phyloP scores from a whole-genome alignment of 164 flowering plant species.

The Chloranthus sessilifolius region DNA sequence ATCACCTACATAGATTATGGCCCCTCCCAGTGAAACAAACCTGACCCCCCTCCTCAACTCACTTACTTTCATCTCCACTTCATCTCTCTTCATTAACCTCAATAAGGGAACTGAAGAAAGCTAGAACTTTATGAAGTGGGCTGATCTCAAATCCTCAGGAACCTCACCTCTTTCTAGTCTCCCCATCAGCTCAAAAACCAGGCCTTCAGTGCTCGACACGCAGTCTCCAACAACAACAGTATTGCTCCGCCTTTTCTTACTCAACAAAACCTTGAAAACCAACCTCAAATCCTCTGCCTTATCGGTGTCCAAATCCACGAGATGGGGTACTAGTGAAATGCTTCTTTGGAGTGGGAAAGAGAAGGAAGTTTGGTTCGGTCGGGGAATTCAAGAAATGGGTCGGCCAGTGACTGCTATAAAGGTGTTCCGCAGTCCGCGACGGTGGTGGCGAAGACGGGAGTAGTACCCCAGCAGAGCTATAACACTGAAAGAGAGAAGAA shows the following conservation, averaged over 20 bases:
- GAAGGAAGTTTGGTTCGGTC: conserved; percentile 44
- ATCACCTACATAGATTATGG: conserved; percentile 66
- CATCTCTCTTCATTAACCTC: conserved; percentile 67
- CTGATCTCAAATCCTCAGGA: conserved; percentile 55
- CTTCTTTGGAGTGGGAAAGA: conserved; percentile 41
- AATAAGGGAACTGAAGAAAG: conserved; percentile 49
- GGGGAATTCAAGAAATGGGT: conserved; percentile 39
- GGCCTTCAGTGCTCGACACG: conserved; percentile 33
- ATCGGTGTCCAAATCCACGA: conserved; percentile 13
- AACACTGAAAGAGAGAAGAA: conserved; percentile 48
- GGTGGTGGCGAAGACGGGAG: conserved; percentile 49
- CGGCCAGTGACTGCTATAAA: conserved; percentile 45
- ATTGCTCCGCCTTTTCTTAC: conserved; percentile 56
- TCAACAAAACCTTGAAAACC: conserved; percentile 51
- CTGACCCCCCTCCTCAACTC: conserved; percentile 60
- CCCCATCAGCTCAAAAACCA: conserved; percentile 49
- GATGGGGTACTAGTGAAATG: conserved; percentile 7
- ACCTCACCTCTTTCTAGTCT: conserved; percentile 64
- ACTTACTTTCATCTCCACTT: conserved; percentile 50
- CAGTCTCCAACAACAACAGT: conserved; percentile 66
- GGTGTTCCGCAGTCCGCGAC: too few relatives aligned
- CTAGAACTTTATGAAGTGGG: conserved; percentile 47
- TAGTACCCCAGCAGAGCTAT: conserved; percentile 39
- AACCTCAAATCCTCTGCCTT: conserved; percentile 49
- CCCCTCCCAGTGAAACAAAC: conserved; percentile 44